Evolutionary conservation across 768 basidiomycete species (phyloP).

Genomic region (Candolleomyces efflorescens): DNA sequence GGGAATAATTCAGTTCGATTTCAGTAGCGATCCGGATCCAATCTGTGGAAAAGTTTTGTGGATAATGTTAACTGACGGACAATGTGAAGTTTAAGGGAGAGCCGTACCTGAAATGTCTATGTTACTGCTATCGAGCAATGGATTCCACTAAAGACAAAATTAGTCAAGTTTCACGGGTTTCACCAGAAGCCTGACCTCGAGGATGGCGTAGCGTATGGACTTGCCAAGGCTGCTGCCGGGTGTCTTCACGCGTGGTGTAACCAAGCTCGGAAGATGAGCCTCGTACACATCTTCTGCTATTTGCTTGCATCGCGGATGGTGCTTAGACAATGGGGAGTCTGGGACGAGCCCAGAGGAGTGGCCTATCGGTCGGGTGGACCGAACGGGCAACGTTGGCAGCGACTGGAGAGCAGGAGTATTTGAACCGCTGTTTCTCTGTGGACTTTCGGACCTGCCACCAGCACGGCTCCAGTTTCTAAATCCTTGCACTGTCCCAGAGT

Average conservation of each 20-base stretch:
- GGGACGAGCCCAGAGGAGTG: slow-evolving; percentile 32
- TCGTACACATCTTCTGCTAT: slow-evolving; percentile 66
- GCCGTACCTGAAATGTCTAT: slow-evolving; percentile 70
- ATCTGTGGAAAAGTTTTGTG: slow-evolving; percentile 39
- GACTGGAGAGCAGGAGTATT: slow-evolving; percentile 18
- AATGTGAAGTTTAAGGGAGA: slow-evolving; percentile 1
- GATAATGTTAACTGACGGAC: neutral
- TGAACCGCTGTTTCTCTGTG: slow-evolving; percentile 23
- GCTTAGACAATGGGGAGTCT: slow-evolving; percentile 14
- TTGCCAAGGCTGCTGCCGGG: slow-evolving; percentile 59
- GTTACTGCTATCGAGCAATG: slow-evolving; percentile 85
- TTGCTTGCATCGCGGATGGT: slow-evolving; percentile 40
- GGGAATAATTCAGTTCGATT: slow-evolving; percentile 83
- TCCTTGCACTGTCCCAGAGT: slow-evolving; percentile 72
- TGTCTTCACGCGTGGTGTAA: slow-evolving; percentile 70
- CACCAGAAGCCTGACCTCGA: slow-evolving; percentile 52
- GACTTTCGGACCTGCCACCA: slow-evolving; percentile 52
- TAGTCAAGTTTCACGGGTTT: slow-evolving; percentile 3
- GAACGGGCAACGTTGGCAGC: slow-evolving; percentile 50
- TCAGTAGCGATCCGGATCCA: slow-evolving; percentile 91
- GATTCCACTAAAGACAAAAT: slow-evolving; percentile 62
- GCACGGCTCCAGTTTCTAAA: slow-evolving; percentile 70
- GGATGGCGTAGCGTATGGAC: slow-evolving; percentile 79
- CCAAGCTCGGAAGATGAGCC: slow-evolving; percentile 66
- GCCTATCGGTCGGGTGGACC: slow-evolving; percentile 68